Base-by-base conservation (phyloP, 257 asterid species). In the Scutellaria barbata region DNA sequence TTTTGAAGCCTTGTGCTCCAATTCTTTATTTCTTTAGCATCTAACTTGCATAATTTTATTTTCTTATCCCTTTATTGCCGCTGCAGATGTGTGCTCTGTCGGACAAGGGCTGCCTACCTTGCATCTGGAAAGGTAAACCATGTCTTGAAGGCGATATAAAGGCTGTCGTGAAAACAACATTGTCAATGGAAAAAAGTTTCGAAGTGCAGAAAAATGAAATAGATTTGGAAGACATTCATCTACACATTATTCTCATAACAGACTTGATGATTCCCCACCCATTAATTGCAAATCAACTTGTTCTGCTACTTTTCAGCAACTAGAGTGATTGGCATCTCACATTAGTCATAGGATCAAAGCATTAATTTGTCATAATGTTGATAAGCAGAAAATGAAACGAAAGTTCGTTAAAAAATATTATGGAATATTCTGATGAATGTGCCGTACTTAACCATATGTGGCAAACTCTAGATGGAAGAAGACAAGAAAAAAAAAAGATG, bases 51-150 rank as follows among this genome's bases (percentile, higher is more conserved):
- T n/a, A 16, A 3, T 9, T 59, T 58, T n/a, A 18, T 48, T 3
- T 63, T 30, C 33, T 73, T 41, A 61, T 17, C 42, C 33, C n/a
- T 52, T 74, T 48, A 43, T 33, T 52, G 39, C 56, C 30, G 45
- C 41, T 80, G 83, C 86, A 93, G 98, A 81, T 94, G 99, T 37
- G 99, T 94, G 57, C 93, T 94, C 52, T 94, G 99, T 74, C 91
- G 96, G 51, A 89, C 79, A 81, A 86, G 97, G 75, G 97, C 97
- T 58, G 96, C 86, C 77, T 86, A 87, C 76, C 96, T 94, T 37
- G 97, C 85, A 40, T 81, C 96, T 69, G 87, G 75, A 57, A 94
- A 91, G 97, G 99, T 91, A 79, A 75, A 61, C 30, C 8, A 25
- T 65, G 33, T 41, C 52, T n/a, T 50, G 70, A 57, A 43, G 10